Base-by-base conservation (phyloP, 495 filamentous ascomycete genomes). In the Geoglossum glabrum region DNA sequence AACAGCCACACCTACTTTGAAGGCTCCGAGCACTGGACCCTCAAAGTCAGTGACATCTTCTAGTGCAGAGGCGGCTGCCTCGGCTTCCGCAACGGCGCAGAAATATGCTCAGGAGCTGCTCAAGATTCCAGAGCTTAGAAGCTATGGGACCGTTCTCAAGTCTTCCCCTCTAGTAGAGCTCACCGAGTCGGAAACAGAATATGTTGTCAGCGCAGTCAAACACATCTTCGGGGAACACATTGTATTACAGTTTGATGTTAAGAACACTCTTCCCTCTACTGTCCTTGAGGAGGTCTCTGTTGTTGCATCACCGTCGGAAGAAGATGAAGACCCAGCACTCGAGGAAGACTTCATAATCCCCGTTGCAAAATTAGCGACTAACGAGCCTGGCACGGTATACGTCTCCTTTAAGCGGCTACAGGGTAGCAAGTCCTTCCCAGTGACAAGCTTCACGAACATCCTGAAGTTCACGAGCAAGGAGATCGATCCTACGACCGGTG, bases 401-500 rank as follows among this genome's bases (percentile, higher is more conserved):
- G 93, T 97, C 49, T 84, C 87, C 33, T 97, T 97, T 76, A 87
- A 85, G 72, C 88, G 90, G 65, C 69, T 79, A 19, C 78, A 73
- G 54, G 86, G 83, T 59, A 85, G 85, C 61, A 73, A 75, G 52
- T 74, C 80, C 5, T 82, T 92, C 63, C 79, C 87, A 1, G 76
- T 83, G 15, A 78, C 81, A 57, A 85, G 80, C 25, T 95, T 98
- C 69, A 89, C 85, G 54, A 98, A 97, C 70, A 75, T 85, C 52
- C 80, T 98, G 56, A 96, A 93, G 70, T 98, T 98, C 67, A 96
- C 89, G 25, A 90, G 83, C 73, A 95, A 95, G 68, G 92, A 98
- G 70, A 93, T 98, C 55, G 92, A 98, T 63, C 92, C 92, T 4
- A 83, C 83, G n/a, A 95, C 88, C 25, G 80, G 82, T 61, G 87